phyloP scores from a whole-genome alignment of 352 stramenopile genomes.

The Saprolegnia parasitica region DNA sequence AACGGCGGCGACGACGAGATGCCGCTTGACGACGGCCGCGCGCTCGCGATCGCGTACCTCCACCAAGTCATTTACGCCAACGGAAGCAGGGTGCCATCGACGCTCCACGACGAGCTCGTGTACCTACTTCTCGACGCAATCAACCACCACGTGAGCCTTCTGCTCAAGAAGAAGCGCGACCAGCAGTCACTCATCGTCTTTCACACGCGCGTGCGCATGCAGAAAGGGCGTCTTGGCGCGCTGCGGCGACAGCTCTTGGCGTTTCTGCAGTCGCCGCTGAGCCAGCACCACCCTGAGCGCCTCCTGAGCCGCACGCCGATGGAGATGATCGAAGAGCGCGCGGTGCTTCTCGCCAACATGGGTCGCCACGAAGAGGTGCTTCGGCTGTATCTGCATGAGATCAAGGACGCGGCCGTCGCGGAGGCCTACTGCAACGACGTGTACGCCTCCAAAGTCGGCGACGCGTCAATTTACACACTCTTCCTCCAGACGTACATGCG shows the following conservation, averaged over 20 bases:
- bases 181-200: neutral
- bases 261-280: slow-evolving; percentile 54
- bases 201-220: slow-evolving; percentile 40
- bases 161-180: slow-evolving; percentile 21
- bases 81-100: slow-evolving; percentile 30
- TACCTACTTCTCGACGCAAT: slow-evolving; percentile 77
- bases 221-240: slow-evolving; percentile 50
- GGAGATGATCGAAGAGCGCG: slow-evolving; percentile 79
- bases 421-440: slow-evolving; percentile 79
- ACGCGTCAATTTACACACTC: slow-evolving; percentile 79
- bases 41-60: slow-evolving; percentile 77
- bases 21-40: slow-evolving; percentile 54
- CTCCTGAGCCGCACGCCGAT: slow-evolving; percentile 68
- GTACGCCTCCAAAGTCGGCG: slow-evolving; percentile 64
- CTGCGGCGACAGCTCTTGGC: slow-evolving; percentile 58
- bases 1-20: slow-evolving; percentile 30
- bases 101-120: slow-evolving; percentile 74
- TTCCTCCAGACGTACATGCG: slow-evolving; percentile 70
- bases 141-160: slow-evolving; percentile 27
- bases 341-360: slow-evolving; percentile 63
- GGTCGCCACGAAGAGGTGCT: slow-evolving; percentile 77
- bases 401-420: slow-evolving; percentile 63
- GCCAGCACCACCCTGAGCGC: slow-evolving; percentile 67
- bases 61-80: slow-evolving; percentile 58
- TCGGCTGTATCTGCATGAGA: slow-evolving; percentile 68